Percentiles rank a stretch among this genome's conserved stretches.
Conservation (phyloP, 495 filamentous ascomycete species). For the Thozetella sp. region DNA sequence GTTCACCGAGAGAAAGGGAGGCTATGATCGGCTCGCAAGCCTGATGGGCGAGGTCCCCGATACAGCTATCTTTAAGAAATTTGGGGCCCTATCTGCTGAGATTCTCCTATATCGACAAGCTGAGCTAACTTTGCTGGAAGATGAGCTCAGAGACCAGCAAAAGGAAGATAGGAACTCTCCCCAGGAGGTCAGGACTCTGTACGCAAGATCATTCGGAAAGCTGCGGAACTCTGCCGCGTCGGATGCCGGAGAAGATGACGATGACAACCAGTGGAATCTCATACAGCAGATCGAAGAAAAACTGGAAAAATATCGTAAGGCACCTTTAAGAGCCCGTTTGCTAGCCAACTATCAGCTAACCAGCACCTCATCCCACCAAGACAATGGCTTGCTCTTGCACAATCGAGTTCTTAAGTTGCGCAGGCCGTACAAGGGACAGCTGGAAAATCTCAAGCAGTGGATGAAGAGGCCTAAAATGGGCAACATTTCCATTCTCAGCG, state of each 20-base stretch:
- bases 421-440: background rate
- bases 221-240: constrained; percentile 7
- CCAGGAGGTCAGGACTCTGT: constrained; percentile 9
- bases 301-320: constrained; percentile 8
- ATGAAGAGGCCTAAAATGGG: constrained; percentile 5
- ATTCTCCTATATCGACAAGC: constrained; percentile 30
- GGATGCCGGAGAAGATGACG: constrained; percentile 12
- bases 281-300: constrained; percentile 12
- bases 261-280: constrained; percentile 13
- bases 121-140: constrained; percentile 22
- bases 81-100: constrained; percentile 21
- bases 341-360: no score
- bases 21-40: constrained; percentile 10
- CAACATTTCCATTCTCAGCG: constrained; percentile 4
- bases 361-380: background rate
- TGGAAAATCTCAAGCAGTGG: constrained; percentile 7
- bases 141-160: constrained; percentile 12
- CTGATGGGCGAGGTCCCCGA: constrained; percentile 16
- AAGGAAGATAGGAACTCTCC: constrained; percentile 8
- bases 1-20: background rate
- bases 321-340: background rate
- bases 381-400: background rate
- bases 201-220: constrained; percentile 17
- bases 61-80: constrained; percentile 22
- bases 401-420: background rate